Base-by-base conservation (phyloP, 768 basidiomycete species). In the Mycena chlorophos region DNA sequence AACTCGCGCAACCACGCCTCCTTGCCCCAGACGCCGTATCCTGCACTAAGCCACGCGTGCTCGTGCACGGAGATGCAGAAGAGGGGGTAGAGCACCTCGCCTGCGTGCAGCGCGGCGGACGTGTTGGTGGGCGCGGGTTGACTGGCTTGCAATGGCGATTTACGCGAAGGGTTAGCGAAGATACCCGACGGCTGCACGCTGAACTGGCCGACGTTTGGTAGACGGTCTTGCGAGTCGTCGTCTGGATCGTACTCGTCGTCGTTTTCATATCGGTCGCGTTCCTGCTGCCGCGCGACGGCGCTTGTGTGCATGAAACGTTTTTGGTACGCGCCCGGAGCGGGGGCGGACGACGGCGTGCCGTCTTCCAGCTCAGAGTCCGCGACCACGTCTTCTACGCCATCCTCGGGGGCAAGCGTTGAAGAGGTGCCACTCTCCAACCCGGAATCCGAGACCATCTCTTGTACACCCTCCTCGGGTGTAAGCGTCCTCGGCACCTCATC, bases 1-100 rank as follows among this genome's bases (percentile, higher is more conserved):
- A 94, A 93, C 66, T 86, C 80, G 63, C 78, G 82, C 66, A 95
- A 67, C 79, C 92, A 96, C 63, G 80, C 80, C 68, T 95, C 91
- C 71, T 91, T 90, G 23, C 94, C 93, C 90, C 91, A 94, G 4
- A 96, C 82, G 4, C 93, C 93, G 61, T 88, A 93, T 34, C 89
- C 90, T 20, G 88, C 86, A 47, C 78, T 77, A 65, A 96, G 77
- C 91, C 92, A 96, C 25, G 88, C 87, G 62, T 92, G 93, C 69
- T 94, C 91, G 62, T 93, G 82, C 4, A 91, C 82, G 39, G 86
- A 85, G 49, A 94, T 66, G 58, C 88, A 90, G 69, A 92, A 85
- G 52, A 95, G 68, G 20, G 93, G 93, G 66, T 77, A 85, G 37
- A 95, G 70, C 14, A 74, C 72, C 28, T 81, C 78, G 28, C 86